Percentiles rank a stretch among this genome's conserved stretches.
Conservation (phyloP, 169 alveolate genomes). For the Babesia bovis region DNA sequence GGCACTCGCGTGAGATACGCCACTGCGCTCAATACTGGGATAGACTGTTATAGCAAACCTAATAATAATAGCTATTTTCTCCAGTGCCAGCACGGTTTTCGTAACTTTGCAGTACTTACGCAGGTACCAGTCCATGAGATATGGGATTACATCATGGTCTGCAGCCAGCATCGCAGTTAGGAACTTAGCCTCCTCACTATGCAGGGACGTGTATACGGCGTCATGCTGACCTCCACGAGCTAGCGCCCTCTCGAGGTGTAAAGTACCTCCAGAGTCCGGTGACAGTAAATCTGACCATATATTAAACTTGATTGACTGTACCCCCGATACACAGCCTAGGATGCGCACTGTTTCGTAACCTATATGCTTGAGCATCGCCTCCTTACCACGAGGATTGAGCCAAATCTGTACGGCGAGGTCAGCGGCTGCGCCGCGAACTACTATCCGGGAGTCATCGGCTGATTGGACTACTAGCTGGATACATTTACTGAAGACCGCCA, state of each 20-base stretch:
- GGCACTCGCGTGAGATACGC: not conserved
- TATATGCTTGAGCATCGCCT: constrained; percentile 20
- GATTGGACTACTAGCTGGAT: constrained; percentile 55
- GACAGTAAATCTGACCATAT: constrained; percentile 62
- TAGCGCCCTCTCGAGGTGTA: constrained; percentile 1
- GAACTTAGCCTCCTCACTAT: constrained; percentile 15
- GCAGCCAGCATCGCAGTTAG: constrained; percentile 10
- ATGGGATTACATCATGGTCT: not conserved
- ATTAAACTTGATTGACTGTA: constrained; percentile 64
- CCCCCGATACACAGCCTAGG: constrained; percentile 57
- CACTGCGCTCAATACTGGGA: constrained; percentile 3
- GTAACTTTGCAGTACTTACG: constrained; percentile 38
- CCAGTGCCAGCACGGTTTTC: constrained; percentile 38
- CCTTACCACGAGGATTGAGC: constrained; percentile 48
- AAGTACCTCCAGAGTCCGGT: not conserved
- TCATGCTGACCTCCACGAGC: constrained; percentile 8
- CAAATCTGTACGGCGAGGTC: constrained; percentile 63
- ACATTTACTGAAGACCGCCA: constrained; percentile 41
- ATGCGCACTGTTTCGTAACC: constrained; percentile 51
- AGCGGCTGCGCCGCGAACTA: constrained; percentile 53
- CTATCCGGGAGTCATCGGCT: constrained; percentile 60
- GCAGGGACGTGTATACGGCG: constrained; percentile 4
- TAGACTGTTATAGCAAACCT: constrained; percentile 34
- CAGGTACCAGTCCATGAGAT: constrained; percentile 56
- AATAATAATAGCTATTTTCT: constrained; percentile 49